Base-by-base conservation (phyloP, 441 rosid genomes). In the Gossypium davidsonii region DNA sequence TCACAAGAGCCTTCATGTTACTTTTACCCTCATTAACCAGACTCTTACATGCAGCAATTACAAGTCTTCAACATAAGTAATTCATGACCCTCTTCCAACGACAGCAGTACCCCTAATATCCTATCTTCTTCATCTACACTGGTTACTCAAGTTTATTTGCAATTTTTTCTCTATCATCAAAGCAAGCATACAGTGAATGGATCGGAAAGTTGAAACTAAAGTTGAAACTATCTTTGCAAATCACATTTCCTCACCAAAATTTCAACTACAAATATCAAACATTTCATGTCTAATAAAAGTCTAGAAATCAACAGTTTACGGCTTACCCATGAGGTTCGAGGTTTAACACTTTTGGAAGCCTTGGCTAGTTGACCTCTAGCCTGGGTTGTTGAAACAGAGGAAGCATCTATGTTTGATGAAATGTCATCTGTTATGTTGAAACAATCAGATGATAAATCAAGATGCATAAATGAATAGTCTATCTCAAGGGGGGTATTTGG, bases 241-340 rank as follows among this genome's bases (percentile, higher is more conserved):
- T 20, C 49, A 37, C 58, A 8, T 20, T 21, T 37, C 23, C 31
- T 70, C 11, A 11, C 20, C 52, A 56, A 69, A 28, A 31, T 31
- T 69, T 69, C 26, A 34, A 31, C 59, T 15, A 69, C 18, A 15
- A 6, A 53, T 52, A 51, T 52, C 44, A 67, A 2, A 10, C 49
- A 70, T 18, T 23, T 56, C 53, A 12, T 2, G 51, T 28, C 26
- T 4, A 76, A 37, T 31, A 3, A 6, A 59, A 51, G 28, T 51
- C 75, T 76, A 61, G 7, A 70, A 51, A 56, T 31, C 25, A 76
- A 23, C 57, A 42, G 57, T 71, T 42, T 61, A 71, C 26, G 17
- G 74, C 85, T 75, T 80, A 89, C 94, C 91, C 91, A 89, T 46
- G 90, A 85, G 73, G 77, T 66, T 80, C 75, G 82, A 73, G 94